A percentile compares a stretch with the other conserved stretches of the same genome.
Evolutionary conservation across 805 yeast species (phyloP).

Genomic region (Cyberlindnera maclurae): DNA sequence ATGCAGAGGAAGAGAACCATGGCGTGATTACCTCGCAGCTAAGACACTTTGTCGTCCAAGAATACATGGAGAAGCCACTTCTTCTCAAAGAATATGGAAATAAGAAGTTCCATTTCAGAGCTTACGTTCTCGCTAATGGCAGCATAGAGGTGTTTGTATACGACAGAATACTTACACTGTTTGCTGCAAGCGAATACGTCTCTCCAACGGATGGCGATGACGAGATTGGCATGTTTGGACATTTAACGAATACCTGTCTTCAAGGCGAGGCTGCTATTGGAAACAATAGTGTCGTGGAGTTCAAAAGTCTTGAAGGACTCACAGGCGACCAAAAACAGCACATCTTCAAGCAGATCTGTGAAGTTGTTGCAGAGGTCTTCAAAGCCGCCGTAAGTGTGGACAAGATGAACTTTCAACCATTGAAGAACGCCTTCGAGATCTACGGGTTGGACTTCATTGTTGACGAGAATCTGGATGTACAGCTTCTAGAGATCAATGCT

Average conservation of each 20-base stretch:
- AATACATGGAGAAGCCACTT: conserved; percentile 65
- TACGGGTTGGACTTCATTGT: conserved; percentile 88
- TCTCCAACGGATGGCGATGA: conserved; percentile 25
- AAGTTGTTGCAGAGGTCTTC: conserved; percentile 62
- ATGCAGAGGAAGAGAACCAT: conserved; percentile 35
- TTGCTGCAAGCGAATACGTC: conserved; percentile 53
- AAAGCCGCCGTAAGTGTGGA: conserved; percentile 77
- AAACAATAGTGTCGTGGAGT: conserved; percentile 50
- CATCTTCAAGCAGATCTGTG: conserved; percentile 50
- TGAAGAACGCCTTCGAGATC: conserved; percentile 75
- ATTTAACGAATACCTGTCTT: conserved; percentile 89
- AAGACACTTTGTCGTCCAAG: conserved; percentile 87
- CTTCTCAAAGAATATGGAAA: conserved; percentile 50
- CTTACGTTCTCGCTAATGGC: conserved; percentile 73
- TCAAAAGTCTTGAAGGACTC: conserved; percentile 47
- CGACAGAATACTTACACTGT: conserved; percentile 71
- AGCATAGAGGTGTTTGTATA: conserved; percentile 74
- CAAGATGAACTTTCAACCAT: conserved; percentile 76
- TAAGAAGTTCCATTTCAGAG: conserved; percentile 84
- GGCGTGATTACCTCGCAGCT: conserved; percentile 81
- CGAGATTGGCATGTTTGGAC: conserved; percentile 42
- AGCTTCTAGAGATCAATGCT: conserved; percentile 78
- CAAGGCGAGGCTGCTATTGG: conserved; percentile 46
- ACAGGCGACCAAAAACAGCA: conserved; percentile 27
- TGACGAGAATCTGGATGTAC: conserved; percentile 45